These are phyloP conservation scores for Endotrypanum monterogeii DNA, from an alignment of 208 protist genomes.

Conservation along the genomic window DNA sequence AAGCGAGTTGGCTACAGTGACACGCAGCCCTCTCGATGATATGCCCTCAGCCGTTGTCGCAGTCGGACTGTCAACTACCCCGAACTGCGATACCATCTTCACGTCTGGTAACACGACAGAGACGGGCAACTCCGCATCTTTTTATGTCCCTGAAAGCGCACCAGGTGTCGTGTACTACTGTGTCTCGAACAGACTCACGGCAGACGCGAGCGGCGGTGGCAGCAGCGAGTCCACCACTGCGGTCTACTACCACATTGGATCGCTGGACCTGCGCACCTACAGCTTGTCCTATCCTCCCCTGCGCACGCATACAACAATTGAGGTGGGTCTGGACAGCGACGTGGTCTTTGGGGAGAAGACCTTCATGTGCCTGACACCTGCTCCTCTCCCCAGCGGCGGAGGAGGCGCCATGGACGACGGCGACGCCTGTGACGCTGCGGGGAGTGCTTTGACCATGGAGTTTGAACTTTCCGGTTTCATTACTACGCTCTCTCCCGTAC, in stretches of 20 bases:
- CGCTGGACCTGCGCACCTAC: constrained; percentile 41
- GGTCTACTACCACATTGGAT: constrained; percentile 37
- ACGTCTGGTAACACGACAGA: constrained; percentile 33
- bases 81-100: constrained; percentile 34
- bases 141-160: constrained; percentile 46
- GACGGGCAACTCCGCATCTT: constrained; percentile 31
- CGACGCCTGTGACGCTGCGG: constrained; percentile 15
- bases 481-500: constrained; percentile 28
- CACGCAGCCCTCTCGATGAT: constrained; percentile 26
- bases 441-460: constrained; percentile 14
- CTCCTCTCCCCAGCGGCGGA: background rate
- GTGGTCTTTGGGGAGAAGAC: constrained; percentile 39
- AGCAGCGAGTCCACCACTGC: constrained; percentile 23
- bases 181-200: constrained; percentile 51
- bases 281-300: constrained; percentile 48
- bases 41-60: constrained; percentile 33
- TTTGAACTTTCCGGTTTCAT: constrained; percentile 25
- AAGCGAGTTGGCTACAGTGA: constrained; percentile 41
- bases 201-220: constrained; percentile 7
- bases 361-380: constrained; percentile 37
- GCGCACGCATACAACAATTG: constrained; percentile 28
- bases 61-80: constrained; percentile 46
- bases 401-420: background rate
- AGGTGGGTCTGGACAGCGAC: constrained; percentile 41
- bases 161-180: constrained; percentile 39